phyloP scores from a whole-genome alignment of 2,329 filamentous ascomycete genomes.

The Bipolaris oryzae region DNA sequence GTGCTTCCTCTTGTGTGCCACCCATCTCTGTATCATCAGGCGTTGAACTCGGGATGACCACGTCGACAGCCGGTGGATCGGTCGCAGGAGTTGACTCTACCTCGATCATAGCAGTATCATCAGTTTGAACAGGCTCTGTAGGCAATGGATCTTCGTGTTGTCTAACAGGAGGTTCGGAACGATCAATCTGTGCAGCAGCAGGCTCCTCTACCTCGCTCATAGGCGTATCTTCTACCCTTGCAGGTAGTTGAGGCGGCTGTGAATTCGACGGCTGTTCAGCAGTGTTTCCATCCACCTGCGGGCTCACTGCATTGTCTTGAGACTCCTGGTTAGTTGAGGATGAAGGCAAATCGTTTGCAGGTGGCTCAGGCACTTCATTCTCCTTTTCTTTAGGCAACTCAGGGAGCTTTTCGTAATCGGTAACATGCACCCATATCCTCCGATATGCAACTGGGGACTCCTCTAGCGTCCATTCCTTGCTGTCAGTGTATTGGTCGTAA shows the following conservation, averaged over 20 bases:
- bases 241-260: conserved; percentile 12
- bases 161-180: conserved; percentile 5
- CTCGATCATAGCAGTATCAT: conserved; percentile 36
- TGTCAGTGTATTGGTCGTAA: conserved; percentile 33
- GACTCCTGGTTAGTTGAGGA: background rate
- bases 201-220: conserved; percentile 49
- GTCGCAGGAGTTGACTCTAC: conserved; percentile 18
- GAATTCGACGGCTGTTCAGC: conserved; percentile 4
- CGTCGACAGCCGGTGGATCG: conserved; percentile 32
- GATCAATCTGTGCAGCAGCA: conserved; percentile 2
- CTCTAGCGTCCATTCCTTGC: conserved; percentile 36
- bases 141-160: conserved; percentile 9
- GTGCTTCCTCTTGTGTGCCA: conserved; percentile 41
- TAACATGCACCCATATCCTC: conserved; percentile 45
- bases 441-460: conserved; percentile 29
- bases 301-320: background rate
- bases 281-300: conserved; percentile 6
- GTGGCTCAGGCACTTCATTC: conserved; percentile 3
- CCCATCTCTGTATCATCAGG: conserved; percentile 46
- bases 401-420: conserved; percentile 39
- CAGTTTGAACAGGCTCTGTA: conserved; percentile 5
- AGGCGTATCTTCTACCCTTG: conserved; percentile 42
- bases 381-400: conserved; percentile 31
- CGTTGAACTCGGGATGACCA: conserved; percentile 22
- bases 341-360: background rate